Percentiles rank a stretch among this genome's conserved stretches.
Evolutionary conservation across 2,329 filamentous ascomycete genomes (phyloP).

Genomic region (Zymoseptoria brevis): DNA sequence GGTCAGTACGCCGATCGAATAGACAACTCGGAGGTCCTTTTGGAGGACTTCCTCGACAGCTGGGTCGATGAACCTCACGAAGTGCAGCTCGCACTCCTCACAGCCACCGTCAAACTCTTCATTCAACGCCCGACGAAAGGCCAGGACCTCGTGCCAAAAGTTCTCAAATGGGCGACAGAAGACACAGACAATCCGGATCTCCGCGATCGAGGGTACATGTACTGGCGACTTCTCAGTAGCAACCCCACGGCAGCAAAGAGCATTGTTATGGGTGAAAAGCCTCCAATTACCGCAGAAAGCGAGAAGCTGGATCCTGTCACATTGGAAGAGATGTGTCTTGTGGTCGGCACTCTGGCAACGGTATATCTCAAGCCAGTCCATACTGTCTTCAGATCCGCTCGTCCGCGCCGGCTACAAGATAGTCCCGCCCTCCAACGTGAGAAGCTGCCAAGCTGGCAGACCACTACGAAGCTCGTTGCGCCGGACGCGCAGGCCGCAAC

Average conservation of each 20-base stretch:
- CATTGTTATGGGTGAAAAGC: slow-evolving; percentile 96
- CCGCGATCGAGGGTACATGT: slow-evolving; percentile 95
- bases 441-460: slow-evolving; percentile 47
- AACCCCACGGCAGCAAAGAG: slow-evolving; percentile 79
- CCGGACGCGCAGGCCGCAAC: slow-evolving; percentile 55
- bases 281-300: slow-evolving; percentile 88
- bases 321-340: slow-evolving; percentile 93
- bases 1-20: slow-evolving; percentile 96
- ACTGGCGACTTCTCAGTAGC: slow-evolving; percentile 91
- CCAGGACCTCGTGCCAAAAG: slow-evolving; percentile 84
- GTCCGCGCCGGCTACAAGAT: slow-evolving; percentile 69
- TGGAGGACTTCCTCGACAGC: slow-evolving; percentile 90
- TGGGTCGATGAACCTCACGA: slow-evolving; percentile 94
- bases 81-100: slow-evolving; percentile 88
- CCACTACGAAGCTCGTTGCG: slow-evolving; percentile 21
- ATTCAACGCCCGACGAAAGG: slow-evolving; percentile 94
- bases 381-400: slow-evolving; percentile 85
- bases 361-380: slow-evolving; percentile 98
- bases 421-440: slow-evolving; percentile 79
- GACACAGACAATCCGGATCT: slow-evolving; percentile 99
- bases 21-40: slow-evolving; percentile 85
- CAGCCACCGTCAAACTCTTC: slow-evolving; percentile 94
- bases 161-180: slow-evolving; percentile 96
- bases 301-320: slow-evolving; percentile 88
- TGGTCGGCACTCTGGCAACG: slow-evolving; percentile 89